These are phyloP conservation scores for Colletotrichum navitas DNA, from an alignment of 2,329 filamentous ascomycete species.

Conservation along the genomic window DNA sequence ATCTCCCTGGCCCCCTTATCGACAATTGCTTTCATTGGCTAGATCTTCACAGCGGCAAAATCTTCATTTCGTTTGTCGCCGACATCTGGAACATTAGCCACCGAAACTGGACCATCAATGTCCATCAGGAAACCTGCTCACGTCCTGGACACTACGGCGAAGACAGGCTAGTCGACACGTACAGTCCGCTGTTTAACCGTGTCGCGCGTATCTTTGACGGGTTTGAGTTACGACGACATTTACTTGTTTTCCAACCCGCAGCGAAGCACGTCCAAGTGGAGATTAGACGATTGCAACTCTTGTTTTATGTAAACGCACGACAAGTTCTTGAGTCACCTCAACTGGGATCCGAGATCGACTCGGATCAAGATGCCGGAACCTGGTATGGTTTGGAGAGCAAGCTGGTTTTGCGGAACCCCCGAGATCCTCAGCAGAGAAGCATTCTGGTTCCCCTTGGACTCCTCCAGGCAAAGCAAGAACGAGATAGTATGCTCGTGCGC, in stretches of 20 bases:
- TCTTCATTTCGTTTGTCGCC: conserved; percentile 47
- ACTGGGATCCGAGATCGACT: conserved; percentile 65
- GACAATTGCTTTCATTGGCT: conserved; percentile 72
- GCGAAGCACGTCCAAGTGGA: conserved; percentile 57
- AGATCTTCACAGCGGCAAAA: conserved; percentile 52
- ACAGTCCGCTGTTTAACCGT: conserved; percentile 54
- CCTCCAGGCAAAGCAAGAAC: conserved; percentile 15
- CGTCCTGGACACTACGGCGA: conserved; percentile 18
- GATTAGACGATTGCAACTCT: conserved; percentile 64
- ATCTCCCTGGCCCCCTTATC: conserved; percentile 65
- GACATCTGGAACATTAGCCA: conserved; percentile 33
- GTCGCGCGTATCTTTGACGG: conserved; percentile 60
- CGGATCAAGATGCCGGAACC: conserved; percentile 69
- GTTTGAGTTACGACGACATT: conserved; percentile 60
- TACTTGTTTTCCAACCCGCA: conserved; percentile 62
- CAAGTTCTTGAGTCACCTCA: conserved; percentile 61
- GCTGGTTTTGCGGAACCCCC: conserved; percentile 64
- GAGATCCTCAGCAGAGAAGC: conserved; percentile 57
- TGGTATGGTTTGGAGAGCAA: conserved; percentile 71
- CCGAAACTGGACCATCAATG: conserved; percentile 53
- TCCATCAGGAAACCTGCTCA: conserved; percentile 44
- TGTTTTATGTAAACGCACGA: conserved; percentile 62
- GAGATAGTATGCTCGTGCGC: conserved; percentile 44
- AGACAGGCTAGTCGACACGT: conserved; percentile 62
- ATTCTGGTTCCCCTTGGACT: conserved; percentile 67